Evolutionary conservation across 495 filamentous ascomycete genomes (phyloP), one percentile per base, ranked within the genome.

Genomic region (Penicillium lividum): DNA sequence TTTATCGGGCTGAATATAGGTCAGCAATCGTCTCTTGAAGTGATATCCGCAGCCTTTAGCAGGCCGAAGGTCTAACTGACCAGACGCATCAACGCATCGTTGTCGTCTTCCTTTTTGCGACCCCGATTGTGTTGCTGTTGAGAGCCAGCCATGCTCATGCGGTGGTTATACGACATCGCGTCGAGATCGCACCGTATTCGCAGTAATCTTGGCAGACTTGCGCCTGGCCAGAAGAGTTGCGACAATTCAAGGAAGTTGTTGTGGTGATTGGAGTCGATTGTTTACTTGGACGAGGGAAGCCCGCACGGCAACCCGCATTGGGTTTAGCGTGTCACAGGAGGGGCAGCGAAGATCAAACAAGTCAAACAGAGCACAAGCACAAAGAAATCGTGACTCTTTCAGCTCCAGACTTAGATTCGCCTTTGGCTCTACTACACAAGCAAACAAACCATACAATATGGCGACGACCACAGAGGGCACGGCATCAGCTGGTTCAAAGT

Each of bases 51-150:
- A n/a, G 10, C 16, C 0, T 33, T 31, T 6, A 16, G 18, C 13
- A 13, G 13, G 4, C 33, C 49, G 38, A 43, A 42, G 15, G 46
- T 38, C 9, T 40, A 58, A 69, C 78, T 67, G 69, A 90, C 88
- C 72, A 97, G 78, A 59, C 87, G 87, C 91, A 97, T 95, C 75
- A 94, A 87, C 25, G 90, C 88, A 77, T 95, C 92, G 60, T 84
- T 85, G 22, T 89, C 86, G 58, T 93, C 90, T 59, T 90, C 88
- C 68, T 91, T 89, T 74, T 89, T 89, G 70, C 85, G 88, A 64
- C 79, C 75, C 55, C 81, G 70, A 58, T 77, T 81, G 50, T 85
- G 78, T 40, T 88, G 82, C 65, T 87, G 85, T 72, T 86, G 83
- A 58, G 76, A 67, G 65, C 56, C 59, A 57, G 51, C 74, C 69